phyloP scores from a whole-genome alignment of 139 green algal genomes.

The Trebouxia sp. region DNA sequence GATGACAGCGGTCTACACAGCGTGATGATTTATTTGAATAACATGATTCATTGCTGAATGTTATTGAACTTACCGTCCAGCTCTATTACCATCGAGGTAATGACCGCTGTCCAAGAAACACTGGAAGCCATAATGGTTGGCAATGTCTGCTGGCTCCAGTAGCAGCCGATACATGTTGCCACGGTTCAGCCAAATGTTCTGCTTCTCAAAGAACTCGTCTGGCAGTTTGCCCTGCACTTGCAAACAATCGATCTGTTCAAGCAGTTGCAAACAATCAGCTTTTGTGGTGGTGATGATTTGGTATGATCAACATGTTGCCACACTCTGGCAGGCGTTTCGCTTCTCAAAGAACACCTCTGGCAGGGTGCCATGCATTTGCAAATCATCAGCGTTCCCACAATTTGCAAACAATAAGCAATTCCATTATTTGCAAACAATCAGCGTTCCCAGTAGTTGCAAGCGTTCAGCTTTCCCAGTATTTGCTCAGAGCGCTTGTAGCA shows the following conservation, averaged over 20 bases:
- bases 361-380: not conserved
- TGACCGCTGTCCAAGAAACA: not conserved
- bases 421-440: too few relatives aligned
- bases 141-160: not conserved
- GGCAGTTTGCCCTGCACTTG: not conserved
- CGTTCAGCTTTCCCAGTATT: too few relatives aligned
- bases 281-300: too few relatives aligned
- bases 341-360: not conserved
- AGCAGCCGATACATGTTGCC: not conserved
- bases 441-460: too few relatives aligned
- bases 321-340: not conserved
- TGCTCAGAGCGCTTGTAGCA: too few relatives aligned
- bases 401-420: not conserved
- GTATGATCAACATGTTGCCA: constrained; percentile 3
- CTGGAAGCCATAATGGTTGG: not conserved
- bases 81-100: not conserved
- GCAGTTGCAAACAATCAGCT: not conserved
- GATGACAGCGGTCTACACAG: not conserved
- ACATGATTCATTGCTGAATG: not conserved
- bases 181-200: not conserved
- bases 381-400: not conserved
- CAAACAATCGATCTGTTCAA: too few relatives aligned
- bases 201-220: not conserved
- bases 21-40: not conserved
- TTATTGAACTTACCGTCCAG: not conserved